A percentile compares a stretch with the other conserved stretches of the same genome.
Evolutionary conservation across 2,329 filamentous ascomycete genomes (phyloP).

Genomic region (Phialemoniopsis sp.): DNA sequence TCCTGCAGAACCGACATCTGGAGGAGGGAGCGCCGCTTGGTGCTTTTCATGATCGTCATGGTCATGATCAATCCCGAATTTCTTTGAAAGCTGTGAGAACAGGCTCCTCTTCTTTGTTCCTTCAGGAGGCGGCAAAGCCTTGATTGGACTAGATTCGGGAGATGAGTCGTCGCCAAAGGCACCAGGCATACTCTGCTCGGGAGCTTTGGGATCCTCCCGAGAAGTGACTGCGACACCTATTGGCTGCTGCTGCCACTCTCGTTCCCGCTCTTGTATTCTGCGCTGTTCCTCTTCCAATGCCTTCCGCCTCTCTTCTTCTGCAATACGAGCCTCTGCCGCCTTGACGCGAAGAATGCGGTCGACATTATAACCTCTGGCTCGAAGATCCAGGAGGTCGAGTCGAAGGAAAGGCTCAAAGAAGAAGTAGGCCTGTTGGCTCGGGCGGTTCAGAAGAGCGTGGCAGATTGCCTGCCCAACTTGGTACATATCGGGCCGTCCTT

Average conservation of each 20-base stretch:
- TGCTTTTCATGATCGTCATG: conserved; percentile 42
- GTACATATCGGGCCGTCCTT: conserved; percentile 72
- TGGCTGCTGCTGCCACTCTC: conserved; percentile 38
- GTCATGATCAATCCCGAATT: conserved; percentile 61
- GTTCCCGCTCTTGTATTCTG: conserved; percentile 54
- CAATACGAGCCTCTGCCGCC: conserved; percentile 81
- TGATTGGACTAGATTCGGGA: too few relatives aligned
- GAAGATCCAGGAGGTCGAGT: conserved; percentile 75
- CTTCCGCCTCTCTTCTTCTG: conserved; percentile 75
- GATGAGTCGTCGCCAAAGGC: conserved; percentile 59
- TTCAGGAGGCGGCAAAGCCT: too few relatives aligned
- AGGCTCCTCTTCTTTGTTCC: conserved; percentile 36
- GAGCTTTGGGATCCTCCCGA: conserved; percentile 33
- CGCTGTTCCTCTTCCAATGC: conserved; percentile 70
- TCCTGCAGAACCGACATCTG: conserved; percentile 13
- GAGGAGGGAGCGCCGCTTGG: conserved; percentile 38
- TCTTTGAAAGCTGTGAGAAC: conserved; percentile 64
- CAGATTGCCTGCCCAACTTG: conserved; percentile 89
- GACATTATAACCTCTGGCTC: conserved; percentile 91
- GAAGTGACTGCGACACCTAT: conserved; percentile 26
- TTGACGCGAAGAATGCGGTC: conserved; percentile 88
- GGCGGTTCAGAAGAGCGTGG: conserved; percentile 72
- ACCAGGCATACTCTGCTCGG: conserved; percentile 63
- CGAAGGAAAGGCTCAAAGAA: conserved; percentile 90
- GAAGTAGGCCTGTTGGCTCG: conserved; percentile 83